Evolutionary conservation across 2,329 filamentous ascomycete genomes (phyloP), one percentile per base, ranked within the genome.

Genomic region (Diplodia corticola): DNA sequence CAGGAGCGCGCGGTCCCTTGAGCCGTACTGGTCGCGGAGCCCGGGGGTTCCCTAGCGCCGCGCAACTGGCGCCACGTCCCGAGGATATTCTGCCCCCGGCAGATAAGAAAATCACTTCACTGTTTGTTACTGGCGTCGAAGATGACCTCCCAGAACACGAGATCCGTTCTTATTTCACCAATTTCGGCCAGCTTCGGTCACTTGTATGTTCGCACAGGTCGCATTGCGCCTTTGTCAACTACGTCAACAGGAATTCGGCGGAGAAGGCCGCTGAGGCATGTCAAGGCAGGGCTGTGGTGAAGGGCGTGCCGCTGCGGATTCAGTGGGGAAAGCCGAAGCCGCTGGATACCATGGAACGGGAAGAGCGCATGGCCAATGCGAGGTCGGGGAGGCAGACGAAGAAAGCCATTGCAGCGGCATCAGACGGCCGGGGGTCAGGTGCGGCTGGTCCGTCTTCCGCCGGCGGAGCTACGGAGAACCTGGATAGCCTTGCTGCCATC

Each of bases 211-310:
- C 93, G 6, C 95, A 99, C 80, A 93, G 96, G 82, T 94, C 94
- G 17, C 95, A 98, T 75, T 98, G 93, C 77, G 95, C 95, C 1
- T 99, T 98, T 75, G 84, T 99, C 80, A 99, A 99, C 80, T 99
- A 92, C 76, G 88, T 93, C 71, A 91, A 90, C 3, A 86, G 95
- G 66, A 88, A 92, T 68, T 90, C 86, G 0, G 95, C 96, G 0
- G 95, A 99, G 79, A 88, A 86, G 67, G 96, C 96, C 0, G 92
- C 95, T 0, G 87, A 88, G 37, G 87, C 91, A 22, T 94, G 92
- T 71, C 90, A 97, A 77, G 95, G 96, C 5, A 91, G 90, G 68
- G 92, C 93, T 0, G 87, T 98, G 6, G 91, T 99, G 72, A 89
- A 93, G 40, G 95, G 95, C 3, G 97, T 94, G 72, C 95, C 95